Evolutionary conservation across 768 basidiomycete species (phyloP), one percentile per base, ranked within the genome.

Genomic region (Agrocybe praecox): DNA sequence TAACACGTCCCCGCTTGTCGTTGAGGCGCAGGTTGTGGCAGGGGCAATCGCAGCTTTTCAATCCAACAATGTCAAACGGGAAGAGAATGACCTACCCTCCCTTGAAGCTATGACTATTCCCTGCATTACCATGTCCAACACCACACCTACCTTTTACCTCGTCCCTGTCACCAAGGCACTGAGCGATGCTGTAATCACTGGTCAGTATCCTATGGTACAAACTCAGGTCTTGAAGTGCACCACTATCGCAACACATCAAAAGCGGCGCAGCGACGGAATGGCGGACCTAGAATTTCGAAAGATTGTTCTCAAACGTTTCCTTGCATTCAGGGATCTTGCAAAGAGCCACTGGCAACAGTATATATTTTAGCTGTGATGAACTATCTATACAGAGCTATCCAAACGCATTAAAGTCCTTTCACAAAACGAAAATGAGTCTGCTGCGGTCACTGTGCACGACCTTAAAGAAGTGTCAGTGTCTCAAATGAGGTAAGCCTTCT

Each of bases 121-220:
- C 23, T 67, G 65, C 53, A 72, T 78, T 60, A 66, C 62, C 22
- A 72, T 77, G 71, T 32, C 59, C 17, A 68, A 74, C 34, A 74
- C 71, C 24, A 60, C 42, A 17, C 75, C 74, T 29, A 65, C 63
- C 22, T 76, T 76, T 62, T 75, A 74, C 55, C 57, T 71, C 19
- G 62, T 75, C 24, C 66, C 68, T 5, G 67, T 76, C 55, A 76
- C 69, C 24, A 49, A 57, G 55, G 66, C 67, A 26, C 60, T 75
- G 43, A 69, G 65, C 59, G 51, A 62, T 26, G 68, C 72, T 19
- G 66, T 69, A 56, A 59, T 60, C 34, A 54, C 53, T 40, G 62
- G 55, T 29, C 63, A 63, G 57, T 64, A 65, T 62, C 67, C 62
- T 19, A 24, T 58, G 2, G 46, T 55, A n/a, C 46, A 56, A 57